Percentiles rank a stretch among this genome's conserved stretches.
These are phyloP conservation scores for Malus domestica DNA, from an alignment of 306 rosid species.

Conservation along the genomic window DNA sequence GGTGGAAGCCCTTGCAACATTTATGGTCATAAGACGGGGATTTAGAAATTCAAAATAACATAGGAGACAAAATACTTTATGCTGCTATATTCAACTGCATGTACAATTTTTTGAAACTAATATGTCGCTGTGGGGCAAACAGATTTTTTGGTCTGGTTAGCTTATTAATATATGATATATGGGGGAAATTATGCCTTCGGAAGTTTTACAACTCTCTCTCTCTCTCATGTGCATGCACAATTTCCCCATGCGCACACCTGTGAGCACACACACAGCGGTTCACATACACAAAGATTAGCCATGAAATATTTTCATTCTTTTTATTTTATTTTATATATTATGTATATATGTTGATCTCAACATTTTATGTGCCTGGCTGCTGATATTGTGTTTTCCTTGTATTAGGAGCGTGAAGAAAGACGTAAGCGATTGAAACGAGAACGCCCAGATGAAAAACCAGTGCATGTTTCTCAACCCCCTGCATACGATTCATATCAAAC, in stretches of 20 bases:
- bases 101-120: not conserved
- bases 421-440: conserved; percentile 73
- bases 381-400: conserved; percentile 17
- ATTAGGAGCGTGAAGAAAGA: conserved; percentile 97
- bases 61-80: not conserved
- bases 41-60: not conserved
- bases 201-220: not conserved
- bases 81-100: not conserved
- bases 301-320: not conserved
- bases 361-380: conserved; percentile 13
- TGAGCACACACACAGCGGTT: not conserved
- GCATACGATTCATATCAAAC: conserved; percentile 54
- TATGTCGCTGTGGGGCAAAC: not conserved
- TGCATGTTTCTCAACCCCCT: conserved; percentile 48
- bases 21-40: not conserved
- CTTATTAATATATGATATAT: not conserved
- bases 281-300: not conserved
- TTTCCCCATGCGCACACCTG: not conserved
- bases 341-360: not conserved
- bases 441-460: conserved; percentile 73
- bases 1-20: not conserved
- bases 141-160: not conserved
- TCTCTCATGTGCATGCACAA: not conserved
- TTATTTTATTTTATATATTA: not conserved
- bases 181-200: not conserved